Percentiles rank a stretch among this genome's conserved stretches.
Evolutionary conservation across 805 yeast species (phyloP).

Genomic region (Candida peoriensis): DNA sequence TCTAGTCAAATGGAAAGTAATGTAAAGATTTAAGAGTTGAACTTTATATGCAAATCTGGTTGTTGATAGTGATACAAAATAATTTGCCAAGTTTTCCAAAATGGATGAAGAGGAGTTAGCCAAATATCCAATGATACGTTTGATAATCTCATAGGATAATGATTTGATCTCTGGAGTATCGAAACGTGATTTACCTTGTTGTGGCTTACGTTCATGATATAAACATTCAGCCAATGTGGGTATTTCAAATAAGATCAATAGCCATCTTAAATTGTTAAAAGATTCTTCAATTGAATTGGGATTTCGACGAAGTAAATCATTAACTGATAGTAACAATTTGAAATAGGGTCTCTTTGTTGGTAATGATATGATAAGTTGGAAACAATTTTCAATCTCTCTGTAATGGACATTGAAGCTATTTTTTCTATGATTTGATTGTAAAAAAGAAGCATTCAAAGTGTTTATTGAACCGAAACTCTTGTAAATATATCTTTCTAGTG

Average conservation of each 20-base stretch:
- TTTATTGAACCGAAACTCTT: conserved; percentile 42
- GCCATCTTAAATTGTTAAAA: conserved; percentile 46
- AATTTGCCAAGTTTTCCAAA: conserved; percentile 43
- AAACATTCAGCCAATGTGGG: conserved; percentile 55
- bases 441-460: conserved; percentile 53
- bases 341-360: conserved; percentile 61
- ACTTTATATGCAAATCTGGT: conserved; percentile 47
- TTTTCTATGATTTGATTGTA: conserved; percentile 13
- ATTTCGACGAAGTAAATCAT: conserved; percentile 49
- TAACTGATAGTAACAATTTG: conserved; percentile 46
- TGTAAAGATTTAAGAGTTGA: conserved; percentile 67
- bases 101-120: conserved; percentile 41
- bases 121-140: conserved; percentile 63
- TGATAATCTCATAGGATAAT: conserved; percentile 62
- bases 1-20: conserved; percentile 68
- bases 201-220: conserved; percentile 20
- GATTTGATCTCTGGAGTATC: conserved; percentile 49
- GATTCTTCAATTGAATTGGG: conserved; percentile 34
- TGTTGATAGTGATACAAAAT: conserved; percentile 45
- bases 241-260: conserved; percentile 61
- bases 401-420: conserved; percentile 42
- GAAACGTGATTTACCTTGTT: conserved; percentile 4
- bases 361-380: conserved; percentile 38
- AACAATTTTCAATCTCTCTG: conserved; percentile 41
- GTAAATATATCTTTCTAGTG: conserved; percentile 44